phyloP scores from a whole-genome alignment of 768 basidiomycete genomes.

The Serpula lacrymans region DNA sequence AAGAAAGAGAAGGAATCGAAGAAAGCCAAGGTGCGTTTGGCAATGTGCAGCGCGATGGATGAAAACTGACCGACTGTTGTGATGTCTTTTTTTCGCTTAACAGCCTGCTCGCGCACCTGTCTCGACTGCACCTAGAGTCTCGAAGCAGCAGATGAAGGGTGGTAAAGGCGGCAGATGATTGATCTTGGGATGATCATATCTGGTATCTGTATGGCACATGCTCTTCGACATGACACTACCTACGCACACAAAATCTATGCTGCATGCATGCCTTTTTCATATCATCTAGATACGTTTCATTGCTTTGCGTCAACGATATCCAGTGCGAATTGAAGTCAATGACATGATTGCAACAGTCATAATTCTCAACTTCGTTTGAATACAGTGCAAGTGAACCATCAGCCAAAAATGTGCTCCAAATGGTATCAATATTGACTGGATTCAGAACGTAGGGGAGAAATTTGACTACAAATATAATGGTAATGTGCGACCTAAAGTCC shows the following conservation, averaged over 20 bases:
- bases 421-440: no score
- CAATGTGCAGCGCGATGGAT: not conserved
- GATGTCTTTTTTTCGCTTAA: slow-evolving; percentile 8
- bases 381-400: no score
- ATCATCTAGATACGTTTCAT: no score
- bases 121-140: slow-evolving; percentile 74
- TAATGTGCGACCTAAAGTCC: no score
- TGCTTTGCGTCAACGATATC: no score
- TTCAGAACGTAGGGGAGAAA: no score
- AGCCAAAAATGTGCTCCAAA: no score
- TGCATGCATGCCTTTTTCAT: slow-evolving; percentile 1
- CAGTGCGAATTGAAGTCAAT: no score
- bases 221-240: slow-evolving; percentile 12
- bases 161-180: slow-evolving; percentile 71
- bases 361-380: no score
- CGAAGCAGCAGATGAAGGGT: slow-evolving; percentile 97
- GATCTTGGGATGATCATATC: slow-evolving; percentile 2
- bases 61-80: not conserved
- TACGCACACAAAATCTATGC: slow-evolving; percentile 10
- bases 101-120: slow-evolving; percentile 56
- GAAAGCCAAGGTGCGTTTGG: slow-evolving; percentile 70
- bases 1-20: slow-evolving; percentile 96
- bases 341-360: no score
- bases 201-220: slow-evolving; percentile 23
- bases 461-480: no score